These are phyloP conservation scores for Globisporangium paroecandrum DNA, from an alignment of 352 stramenopile species.

Conservation along the genomic window DNA sequence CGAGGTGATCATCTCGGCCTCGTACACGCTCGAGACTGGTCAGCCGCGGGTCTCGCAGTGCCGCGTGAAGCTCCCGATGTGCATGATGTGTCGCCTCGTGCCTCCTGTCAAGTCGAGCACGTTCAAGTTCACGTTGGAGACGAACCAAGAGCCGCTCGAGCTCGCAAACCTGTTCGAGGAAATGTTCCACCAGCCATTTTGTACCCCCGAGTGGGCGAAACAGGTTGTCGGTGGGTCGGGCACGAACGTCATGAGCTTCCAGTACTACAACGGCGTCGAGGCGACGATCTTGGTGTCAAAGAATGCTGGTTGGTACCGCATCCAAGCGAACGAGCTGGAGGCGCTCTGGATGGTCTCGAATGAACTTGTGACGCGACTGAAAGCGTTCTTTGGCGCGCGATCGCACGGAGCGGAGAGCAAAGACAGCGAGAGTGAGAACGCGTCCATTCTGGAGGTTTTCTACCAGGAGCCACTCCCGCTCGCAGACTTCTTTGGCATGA, in stretches of 20 bases:
- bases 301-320: slow-evolving; percentile 82
- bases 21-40: slow-evolving; percentile 68
- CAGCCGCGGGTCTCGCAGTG: slow-evolving; percentile 69
- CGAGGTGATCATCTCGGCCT: slow-evolving; percentile 57
- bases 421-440: slow-evolving; percentile 23
- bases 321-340: slow-evolving; percentile 83
- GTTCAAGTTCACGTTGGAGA: slow-evolving; percentile 89
- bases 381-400: slow-evolving; percentile 33
- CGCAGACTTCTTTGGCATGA: slow-evolving; percentile 82
- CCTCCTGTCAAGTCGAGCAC: slow-evolving; percentile 74
- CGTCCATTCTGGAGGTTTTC: slow-evolving; percentile 45
- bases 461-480: slow-evolving; percentile 85
- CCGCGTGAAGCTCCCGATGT: slow-evolving; percentile 70
- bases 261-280: slow-evolving; percentile 86
- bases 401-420: slow-evolving; percentile 5
- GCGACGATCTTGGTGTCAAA: slow-evolving; percentile 89
- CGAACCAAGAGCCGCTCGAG: slow-evolving; percentile 75
- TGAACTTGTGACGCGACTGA: slow-evolving; percentile 71
- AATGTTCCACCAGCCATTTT: slow-evolving; percentile 78
- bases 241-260: slow-evolving; percentile 83
- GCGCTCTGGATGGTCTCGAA: slow-evolving; percentile 75
- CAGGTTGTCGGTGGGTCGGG: slow-evolving; percentile 51
- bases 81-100: slow-evolving; percentile 61
- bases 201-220: slow-evolving; percentile 65
- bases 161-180: slow-evolving; percentile 81